phyloP scores from a whole-genome alignment of 1,139 yeast genomes.

The Hansenula anomala region DNA sequence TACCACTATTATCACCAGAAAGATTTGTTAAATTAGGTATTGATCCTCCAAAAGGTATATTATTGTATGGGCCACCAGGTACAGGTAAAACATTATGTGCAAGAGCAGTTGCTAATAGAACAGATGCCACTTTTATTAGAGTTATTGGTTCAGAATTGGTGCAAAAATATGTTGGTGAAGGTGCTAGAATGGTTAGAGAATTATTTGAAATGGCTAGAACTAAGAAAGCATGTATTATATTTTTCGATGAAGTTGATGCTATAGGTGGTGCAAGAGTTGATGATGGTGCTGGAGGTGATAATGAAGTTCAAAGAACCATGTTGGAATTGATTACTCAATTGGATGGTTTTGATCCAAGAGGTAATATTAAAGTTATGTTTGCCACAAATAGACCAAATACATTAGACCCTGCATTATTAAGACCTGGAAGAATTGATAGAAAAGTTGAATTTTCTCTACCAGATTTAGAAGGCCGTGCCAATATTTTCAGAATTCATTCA shows the following conservation, averaged over 20 bases:
- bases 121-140: slow-evolving; percentile 96
- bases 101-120: slow-evolving; percentile 96
- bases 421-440: slow-evolving; percentile 98
- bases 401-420: slow-evolving; percentile 91
- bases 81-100: slow-evolving; percentile 98
- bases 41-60: slow-evolving; percentile 97
- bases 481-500: slow-evolving; percentile 93
- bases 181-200: slow-evolving; percentile 99
- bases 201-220: slow-evolving; percentile 98
- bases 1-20: slow-evolving; percentile 92
- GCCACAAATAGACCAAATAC: slow-evolving; percentile 98
- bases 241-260: slow-evolving; percentile 95
- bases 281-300: slow-evolving; percentile 99
- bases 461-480: slow-evolving; percentile 95
- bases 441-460: slow-evolving; percentile 96
- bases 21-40: slow-evolving; percentile 94
- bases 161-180: slow-evolving; percentile 98
- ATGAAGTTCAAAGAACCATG: slow-evolving; percentile 98
- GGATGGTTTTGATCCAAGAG: slow-evolving; percentile 98
- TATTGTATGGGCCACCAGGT: slow-evolving; percentile 97
- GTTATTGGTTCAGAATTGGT: slow-evolving; percentile 98
- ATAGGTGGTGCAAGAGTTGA: slow-evolving; percentile 99
- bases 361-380: slow-evolving; percentile 97
- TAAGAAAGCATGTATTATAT: slow-evolving; percentile 91
- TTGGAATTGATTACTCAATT: slow-evolving; percentile 94